Evolutionary conservation across 2,329 filamentous ascomycete species (phyloP).

Genomic region (Hypoxylon sp.): DNA sequence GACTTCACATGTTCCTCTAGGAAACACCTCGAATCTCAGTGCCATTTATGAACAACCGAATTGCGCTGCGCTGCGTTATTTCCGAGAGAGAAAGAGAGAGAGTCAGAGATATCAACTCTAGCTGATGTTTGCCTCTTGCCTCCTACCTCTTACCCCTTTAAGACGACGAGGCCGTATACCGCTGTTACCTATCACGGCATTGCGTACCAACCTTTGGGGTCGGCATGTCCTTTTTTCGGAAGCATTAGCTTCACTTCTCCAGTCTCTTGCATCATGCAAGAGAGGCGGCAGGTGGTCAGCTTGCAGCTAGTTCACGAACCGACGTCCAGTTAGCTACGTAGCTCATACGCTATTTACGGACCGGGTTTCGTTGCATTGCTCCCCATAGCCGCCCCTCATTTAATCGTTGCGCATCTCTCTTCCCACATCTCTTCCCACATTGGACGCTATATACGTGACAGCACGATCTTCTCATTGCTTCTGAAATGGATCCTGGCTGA

Average conservation of each 20-base stretch:
- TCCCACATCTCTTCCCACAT: conserved; percentile 29
- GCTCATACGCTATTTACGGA: conserved; percentile 42
- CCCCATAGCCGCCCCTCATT: conserved; percentile 23
- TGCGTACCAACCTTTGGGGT: conserved; percentile 28
- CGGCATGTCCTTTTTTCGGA: conserved; percentile 32
- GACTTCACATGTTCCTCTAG: conserved; percentile 15
- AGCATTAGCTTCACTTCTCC: conserved; percentile 45
- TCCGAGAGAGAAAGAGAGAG: too few relatives aligned
- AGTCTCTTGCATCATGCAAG: conserved; percentile 43
- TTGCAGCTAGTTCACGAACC: conserved; percentile 33
- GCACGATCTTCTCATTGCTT: conserved; percentile 21
- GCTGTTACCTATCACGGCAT: conserved; percentile 24
- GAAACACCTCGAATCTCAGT: conserved; percentile 16
- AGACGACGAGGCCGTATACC: conserved; percentile 1
- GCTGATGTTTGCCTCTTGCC: conserved; percentile 22
- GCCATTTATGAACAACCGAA: conserved; percentile 1
- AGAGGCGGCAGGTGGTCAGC: conserved; percentile 39
- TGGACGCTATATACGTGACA: conserved; percentile 21
- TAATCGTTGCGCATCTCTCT: conserved; percentile 23
- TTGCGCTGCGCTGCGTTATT: too few relatives aligned
- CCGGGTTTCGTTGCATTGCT: conserved; percentile 21
- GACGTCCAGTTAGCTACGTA: conserved; percentile 26
- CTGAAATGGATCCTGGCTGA: conserved; percentile 30
- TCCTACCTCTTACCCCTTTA: conserved; percentile 2
- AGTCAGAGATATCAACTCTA: conserved; percentile 12